Percentiles rank a stretch among this genome's conserved stretches.
These are phyloP conservation scores for Globisporangium nagaii DNA, from an alignment of 352 stramenopile genomes.

Conservation along the genomic window DNA sequence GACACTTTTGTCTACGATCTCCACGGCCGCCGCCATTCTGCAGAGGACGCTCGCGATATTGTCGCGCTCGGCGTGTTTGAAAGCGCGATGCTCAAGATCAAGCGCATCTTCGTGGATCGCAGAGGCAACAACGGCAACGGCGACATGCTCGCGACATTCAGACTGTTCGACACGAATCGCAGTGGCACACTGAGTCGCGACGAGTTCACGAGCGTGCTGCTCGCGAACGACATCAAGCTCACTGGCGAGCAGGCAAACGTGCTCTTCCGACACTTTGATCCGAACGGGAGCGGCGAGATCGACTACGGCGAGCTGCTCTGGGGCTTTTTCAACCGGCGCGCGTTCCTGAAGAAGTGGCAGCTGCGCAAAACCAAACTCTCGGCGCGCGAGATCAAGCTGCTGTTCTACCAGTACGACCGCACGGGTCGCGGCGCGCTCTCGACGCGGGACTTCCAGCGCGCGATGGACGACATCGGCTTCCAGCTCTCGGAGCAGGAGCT, in stretches of 20 bases:
- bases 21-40: conserved; percentile 40
- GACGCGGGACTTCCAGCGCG: conserved; percentile 36
- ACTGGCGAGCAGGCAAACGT: conserved; percentile 33
- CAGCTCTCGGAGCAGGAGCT: conserved; percentile 36
- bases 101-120: conserved; percentile 25
- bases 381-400: conserved; percentile 16
- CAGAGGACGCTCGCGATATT: conserved; percentile 21
- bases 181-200: conserved; percentile 39
- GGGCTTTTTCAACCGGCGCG: conserved; percentile 54
- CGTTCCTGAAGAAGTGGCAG: conserved; percentile 55
- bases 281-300: conserved; percentile 38
- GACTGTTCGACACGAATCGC: conserved; percentile 36
- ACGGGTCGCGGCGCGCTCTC: conserved; percentile 28
- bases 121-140: not conserved
- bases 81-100: conserved; percentile 50
- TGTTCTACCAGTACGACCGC: conserved; percentile 52
- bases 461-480: conserved; percentile 50
- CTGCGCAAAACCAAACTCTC: conserved; percentile 25
- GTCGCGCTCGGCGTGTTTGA: conserved; percentile 26
- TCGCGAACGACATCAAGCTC: conserved; percentile 20
- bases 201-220: conserved; percentile 38
- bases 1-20: conserved; percentile 48
- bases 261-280: conserved; percentile 46
- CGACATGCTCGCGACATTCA: conserved; percentile 32
- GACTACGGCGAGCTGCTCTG: conserved; percentile 60